Evolutionary conservation across 73 alveolate genomes (phyloP).

Genomic region (Halteria grandinella): DNA sequence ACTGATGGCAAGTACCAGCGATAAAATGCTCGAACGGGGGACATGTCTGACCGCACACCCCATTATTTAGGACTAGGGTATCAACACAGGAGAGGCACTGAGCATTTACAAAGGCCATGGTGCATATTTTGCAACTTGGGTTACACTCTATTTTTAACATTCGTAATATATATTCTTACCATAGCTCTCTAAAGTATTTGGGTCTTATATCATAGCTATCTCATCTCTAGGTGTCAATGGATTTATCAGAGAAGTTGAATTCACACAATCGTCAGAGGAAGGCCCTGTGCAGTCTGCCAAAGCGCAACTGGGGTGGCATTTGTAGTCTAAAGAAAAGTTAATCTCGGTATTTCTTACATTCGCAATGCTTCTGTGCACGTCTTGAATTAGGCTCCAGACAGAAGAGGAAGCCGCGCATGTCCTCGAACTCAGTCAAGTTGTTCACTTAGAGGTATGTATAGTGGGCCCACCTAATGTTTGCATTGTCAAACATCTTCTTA

Average conservation of each 20-base stretch:
- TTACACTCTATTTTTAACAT: no score
- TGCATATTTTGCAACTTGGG: slow-evolving; percentile 3
- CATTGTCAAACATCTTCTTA: not conserved
- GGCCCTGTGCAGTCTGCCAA: slow-evolving; percentile 14
- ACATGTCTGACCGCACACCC: no score
- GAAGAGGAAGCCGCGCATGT: not conserved
- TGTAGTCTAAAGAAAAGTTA: no score
- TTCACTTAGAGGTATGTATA: not conserved
- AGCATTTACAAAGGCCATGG: not conserved
- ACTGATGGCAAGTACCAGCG: no score
- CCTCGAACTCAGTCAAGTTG: not conserved
- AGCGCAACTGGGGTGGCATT: not conserved
- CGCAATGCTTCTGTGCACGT: slow-evolving; percentile 8
- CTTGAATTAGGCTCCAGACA: slow-evolving; percentile 16
- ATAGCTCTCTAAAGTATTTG: not conserved
- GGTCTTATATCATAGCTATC: not conserved
- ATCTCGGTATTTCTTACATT: slow-evolving; percentile 19
- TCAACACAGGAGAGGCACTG: no score
- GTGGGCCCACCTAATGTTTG: not conserved
- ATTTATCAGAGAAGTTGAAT: not conserved
- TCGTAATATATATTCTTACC: not conserved
- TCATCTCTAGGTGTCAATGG: no score
- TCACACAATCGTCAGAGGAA: not conserved
- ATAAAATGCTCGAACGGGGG: no score
- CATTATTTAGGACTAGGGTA: no score